These are phyloP conservation scores for Kwoniella sp. DNA, from an alignment of 768 basidiomycete species.

Conservation along the genomic window DNA sequence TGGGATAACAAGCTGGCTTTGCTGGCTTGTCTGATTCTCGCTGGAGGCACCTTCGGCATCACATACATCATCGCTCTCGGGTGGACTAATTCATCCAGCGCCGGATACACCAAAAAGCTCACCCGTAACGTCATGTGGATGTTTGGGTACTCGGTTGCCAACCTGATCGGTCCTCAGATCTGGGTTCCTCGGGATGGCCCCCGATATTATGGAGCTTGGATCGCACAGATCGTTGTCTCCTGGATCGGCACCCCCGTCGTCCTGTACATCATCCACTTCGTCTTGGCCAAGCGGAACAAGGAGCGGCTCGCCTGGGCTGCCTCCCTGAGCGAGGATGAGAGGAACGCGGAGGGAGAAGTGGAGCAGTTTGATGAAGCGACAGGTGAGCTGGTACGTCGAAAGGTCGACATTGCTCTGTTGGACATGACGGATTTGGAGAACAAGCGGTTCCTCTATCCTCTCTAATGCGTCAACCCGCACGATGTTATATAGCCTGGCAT, in stretches of 20 bases:
- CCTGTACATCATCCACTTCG: not conserved
- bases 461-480: not conserved
- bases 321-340: not conserved
- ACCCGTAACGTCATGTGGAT: not conserved
- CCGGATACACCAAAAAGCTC: not conserved
- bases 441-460: not conserved
- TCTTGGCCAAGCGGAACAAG: not conserved
- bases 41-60: not conserved
- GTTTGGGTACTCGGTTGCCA: not conserved
- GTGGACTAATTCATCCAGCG: not conserved
- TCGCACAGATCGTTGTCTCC: not conserved
- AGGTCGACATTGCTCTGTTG: not conserved
- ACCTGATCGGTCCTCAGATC: not conserved
- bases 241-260: not conserved
- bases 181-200: not conserved
- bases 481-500: too few species aligned
- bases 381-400: not conserved
- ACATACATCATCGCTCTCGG: not conserved
- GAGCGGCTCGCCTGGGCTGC: not conserved
- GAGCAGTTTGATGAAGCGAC: not conserved
- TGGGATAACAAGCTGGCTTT: not conserved
- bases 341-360: not conserved
- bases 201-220: not conserved
- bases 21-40: not conserved
- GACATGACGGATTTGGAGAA: not conserved